These are phyloP conservation scores for Citrus medica DNA, from an alignment of 345 rosid species.

Conservation along the genomic window DNA sequence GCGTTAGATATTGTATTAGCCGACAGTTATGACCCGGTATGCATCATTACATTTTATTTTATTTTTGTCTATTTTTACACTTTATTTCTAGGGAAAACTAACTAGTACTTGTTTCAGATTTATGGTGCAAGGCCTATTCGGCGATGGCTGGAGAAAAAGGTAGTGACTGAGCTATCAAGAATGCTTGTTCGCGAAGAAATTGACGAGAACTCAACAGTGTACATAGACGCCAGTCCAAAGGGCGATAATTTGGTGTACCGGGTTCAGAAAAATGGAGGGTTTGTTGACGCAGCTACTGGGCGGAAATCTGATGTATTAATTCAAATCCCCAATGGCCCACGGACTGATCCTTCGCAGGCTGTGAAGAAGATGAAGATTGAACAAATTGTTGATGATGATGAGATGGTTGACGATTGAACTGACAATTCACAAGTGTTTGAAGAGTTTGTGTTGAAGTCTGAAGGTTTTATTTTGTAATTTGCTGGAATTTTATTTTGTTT, in stretches of 20 bases:
- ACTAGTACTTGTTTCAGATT: conserved; percentile 37
- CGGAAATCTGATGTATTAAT: conserved; percentile 67
- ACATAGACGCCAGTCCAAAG: conserved; percentile 50
- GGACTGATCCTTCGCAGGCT: conserved; percentile 60
- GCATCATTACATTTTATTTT: conserved; percentile 3
- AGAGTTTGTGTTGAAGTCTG: not conserved
- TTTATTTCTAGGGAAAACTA: not conserved
- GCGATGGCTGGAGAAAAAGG: conserved; percentile 94
- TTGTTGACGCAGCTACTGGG: conserved; percentile 72
- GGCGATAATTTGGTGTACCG: conserved; percentile 46
- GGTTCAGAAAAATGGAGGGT: conserved; percentile 76
- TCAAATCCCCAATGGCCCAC: conserved; percentile 40
- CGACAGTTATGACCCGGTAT: conserved; percentile 85
- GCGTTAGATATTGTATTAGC: conserved; percentile 69
- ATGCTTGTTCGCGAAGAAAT: conserved; percentile 86
- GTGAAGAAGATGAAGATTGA: conserved; percentile 95
- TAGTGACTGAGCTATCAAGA: conserved; percentile 80
- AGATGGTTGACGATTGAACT: conserved; percentile 38
- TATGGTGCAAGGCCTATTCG: conserved; percentile 91
- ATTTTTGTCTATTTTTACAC: accelerated
- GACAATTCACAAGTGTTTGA: not conserved
- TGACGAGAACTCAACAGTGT: conserved; percentile 79
- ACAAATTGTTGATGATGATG: conserved; percentile 65
- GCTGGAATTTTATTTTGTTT: not conserved
- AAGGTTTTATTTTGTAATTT: not conserved